Evolutionary conservation across 306 rosid genomes (phyloP).

Genomic region (Glycyrrhiza uralensis): DNA sequence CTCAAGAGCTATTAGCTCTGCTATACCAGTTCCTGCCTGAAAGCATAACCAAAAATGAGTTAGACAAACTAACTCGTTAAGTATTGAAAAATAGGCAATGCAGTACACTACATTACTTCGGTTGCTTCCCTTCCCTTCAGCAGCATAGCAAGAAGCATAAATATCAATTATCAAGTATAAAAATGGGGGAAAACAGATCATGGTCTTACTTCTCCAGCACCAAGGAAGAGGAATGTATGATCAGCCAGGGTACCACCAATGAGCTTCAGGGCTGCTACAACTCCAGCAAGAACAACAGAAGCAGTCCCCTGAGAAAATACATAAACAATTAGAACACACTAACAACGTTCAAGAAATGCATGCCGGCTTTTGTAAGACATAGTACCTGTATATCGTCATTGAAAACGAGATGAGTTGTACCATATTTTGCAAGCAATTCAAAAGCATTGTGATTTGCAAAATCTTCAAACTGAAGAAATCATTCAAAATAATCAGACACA

Average conservation of each 20-base stretch:
- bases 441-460: conserved; percentile 99
- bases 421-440: conserved; percentile 79
- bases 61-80: not conserved
- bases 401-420: conserved; percentile 84
- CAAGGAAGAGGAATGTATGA: conserved; percentile 88
- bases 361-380: not conserved
- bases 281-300: conserved; percentile 89
- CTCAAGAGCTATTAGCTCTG: conserved; percentile 94
- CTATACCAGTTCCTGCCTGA: conserved; percentile 96
- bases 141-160: not conserved
- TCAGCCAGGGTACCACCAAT: conserved; percentile 74
- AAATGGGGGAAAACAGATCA: not conserved
- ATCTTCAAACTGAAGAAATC: conserved; percentile 78
- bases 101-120: not conserved
- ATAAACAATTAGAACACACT: not conserved
- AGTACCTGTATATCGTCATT: conserved; percentile 93
- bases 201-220: conserved; percentile 78
- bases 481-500: conserved; percentile 27
- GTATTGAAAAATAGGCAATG: not conserved
- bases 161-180: not conserved
- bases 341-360: not conserved
- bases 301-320: conserved; percentile 79
- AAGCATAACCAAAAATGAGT: conserved; percentile 21
- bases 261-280: conserved; percentile 80
- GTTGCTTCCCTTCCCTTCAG: not conserved